Evolutionary conservation across 768 basidiomycete genomes (phyloP), one percentile per base, ranked within the genome.

Genomic region (Boletus rubescentipes): DNA sequence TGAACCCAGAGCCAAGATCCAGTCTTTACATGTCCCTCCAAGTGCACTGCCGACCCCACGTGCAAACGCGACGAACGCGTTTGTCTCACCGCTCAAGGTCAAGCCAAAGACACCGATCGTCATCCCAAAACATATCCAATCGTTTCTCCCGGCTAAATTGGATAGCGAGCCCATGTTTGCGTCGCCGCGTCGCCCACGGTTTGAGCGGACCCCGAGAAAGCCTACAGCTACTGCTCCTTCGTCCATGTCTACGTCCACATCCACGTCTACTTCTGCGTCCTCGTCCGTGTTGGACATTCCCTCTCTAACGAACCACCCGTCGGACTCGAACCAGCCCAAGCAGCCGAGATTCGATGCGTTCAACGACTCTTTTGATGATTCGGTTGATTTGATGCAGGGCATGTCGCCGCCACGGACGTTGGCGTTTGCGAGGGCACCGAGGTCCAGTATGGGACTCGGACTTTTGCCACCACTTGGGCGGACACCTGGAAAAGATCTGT

Each of bases 91-190:
- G 16, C 68, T 82, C 51, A 79, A 83, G 61, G 68, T 79, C 51
- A 85, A 84, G 61, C 70, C 74, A 16, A 82, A 83, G 66, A 84
- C 86, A 18, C 86, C 86, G 4, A 68, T 79, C 10, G 69, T 77
- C 18, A 62, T 70, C n/a, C 68, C 70, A 18, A 83, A 81, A 57
- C 70, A 71, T 30, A 71, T 76, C 12, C 88, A 87, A 52, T 83
- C 85, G 1, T 85, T 87, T 64, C 75, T 89, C 8, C 78, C 85
- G 0, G 66, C 77, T 4, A 85, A 91, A 32, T 82, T 95, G 69
- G 78, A 91, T 4, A 76, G 79, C 16, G 82, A 82, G 54, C 78
- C 84, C 7, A 74, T 77, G 29, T 71, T 80, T 16, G 16, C 80
- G 80, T 18, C 73, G 67, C 50, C 77, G 31, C 49, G 67, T 73